Evolutionary conservation across 495 filamentous ascomycete genomes (phyloP).

Genomic region (Penicillium verhagenii): DNA sequence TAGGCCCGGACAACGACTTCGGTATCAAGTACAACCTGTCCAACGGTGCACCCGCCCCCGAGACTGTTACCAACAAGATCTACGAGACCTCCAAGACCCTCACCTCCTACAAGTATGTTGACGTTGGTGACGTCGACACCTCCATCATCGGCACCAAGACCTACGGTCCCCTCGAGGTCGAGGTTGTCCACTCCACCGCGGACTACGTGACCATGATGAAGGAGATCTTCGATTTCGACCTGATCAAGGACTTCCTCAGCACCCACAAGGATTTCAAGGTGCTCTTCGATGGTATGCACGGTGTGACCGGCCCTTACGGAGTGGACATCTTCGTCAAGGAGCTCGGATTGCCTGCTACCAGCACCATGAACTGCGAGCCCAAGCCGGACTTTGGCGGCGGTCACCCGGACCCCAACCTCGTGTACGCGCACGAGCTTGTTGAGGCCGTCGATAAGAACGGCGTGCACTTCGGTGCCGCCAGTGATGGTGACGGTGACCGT

Average conservation of each 20-base stretch:
- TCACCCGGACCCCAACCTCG: slow-evolving; percentile 96
- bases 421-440: slow-evolving; percentile 95
- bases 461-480: slow-evolving; percentile 94
- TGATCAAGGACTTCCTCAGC: slow-evolving; percentile 90
- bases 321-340: slow-evolving; percentile 93
- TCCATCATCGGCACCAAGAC: slow-evolving; percentile 75
- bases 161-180: slow-evolving; percentile 85
- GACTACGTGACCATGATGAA: slow-evolving; percentile 96
- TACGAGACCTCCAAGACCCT: slow-evolving; percentile 85
- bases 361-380: slow-evolving; percentile 91
- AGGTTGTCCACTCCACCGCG: slow-evolving; percentile 86
- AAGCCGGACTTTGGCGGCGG: slow-evolving; percentile 94
- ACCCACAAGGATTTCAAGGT: slow-evolving; percentile 90
- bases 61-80: slow-evolving; percentile 96
- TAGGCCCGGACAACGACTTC: slow-evolving; percentile 90
- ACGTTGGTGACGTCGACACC: slow-evolving; percentile 85
- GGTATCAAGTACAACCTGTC: slow-evolving; percentile 99
- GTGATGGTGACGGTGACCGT: slow-evolving; percentile 94
- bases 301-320: slow-evolving; percentile 94
- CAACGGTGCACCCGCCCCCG: slow-evolving; percentile 93
- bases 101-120: slow-evolving; percentile 85
- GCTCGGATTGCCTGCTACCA: slow-evolving; percentile 71
- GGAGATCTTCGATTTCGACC: slow-evolving; percentile 93
- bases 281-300: slow-evolving; percentile 89
- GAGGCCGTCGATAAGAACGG: slow-evolving; percentile 87